Base-by-base conservation (phyloP, 139 green algal genomes). In the Microglena sp. region DNA sequence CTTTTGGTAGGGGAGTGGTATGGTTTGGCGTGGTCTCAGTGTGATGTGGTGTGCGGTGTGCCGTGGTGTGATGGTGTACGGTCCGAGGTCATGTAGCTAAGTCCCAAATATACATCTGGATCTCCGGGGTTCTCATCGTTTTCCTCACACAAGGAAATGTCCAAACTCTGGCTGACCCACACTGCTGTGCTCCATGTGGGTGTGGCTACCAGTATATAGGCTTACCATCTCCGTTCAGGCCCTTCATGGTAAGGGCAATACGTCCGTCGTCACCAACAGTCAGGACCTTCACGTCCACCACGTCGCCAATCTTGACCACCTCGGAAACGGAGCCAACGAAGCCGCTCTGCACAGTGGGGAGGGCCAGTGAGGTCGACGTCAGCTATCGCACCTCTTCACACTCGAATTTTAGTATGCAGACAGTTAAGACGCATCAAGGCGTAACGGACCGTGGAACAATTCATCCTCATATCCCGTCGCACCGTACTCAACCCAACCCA, bases 311-410 rank as follows among this genome's bases (percentile, higher is more conserved):
- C 8, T 65, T 74, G 27, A 92, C 60, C 6, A 78, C 56, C 8
- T 87, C 72, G 21, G 22, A 56, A 11, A 82, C 78, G 55, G 77
- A 80, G 30, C 69, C 68, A 7, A 90, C 77, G 68, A 84, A 91
- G 2, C 66, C 73, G 31, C 53, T 53, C 58, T 65, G 58, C 30
- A 15, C 29, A 66, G 24, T 35, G 54, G 15, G 11, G 8, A 22
- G 26, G 24, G 15, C 54, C 18, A 22, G 54, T 61, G 26, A 31
- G 26, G 15, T 31, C 11, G 18, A 50, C 11, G 40, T 24, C 18
- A 18, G 40, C 15, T 50, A 11, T 50, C 40, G 40, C 15, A 50
- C 40, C 40, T 50, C 40, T n/a, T n/a, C 40, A 18, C 8, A 11
- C 8, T 46, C 11, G 40, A 46, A 11, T 8, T 8, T 46, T 46